Evolutionary conservation across 805 yeast genomes (phyloP).

Genomic region (Candida parachauliodes): DNA sequence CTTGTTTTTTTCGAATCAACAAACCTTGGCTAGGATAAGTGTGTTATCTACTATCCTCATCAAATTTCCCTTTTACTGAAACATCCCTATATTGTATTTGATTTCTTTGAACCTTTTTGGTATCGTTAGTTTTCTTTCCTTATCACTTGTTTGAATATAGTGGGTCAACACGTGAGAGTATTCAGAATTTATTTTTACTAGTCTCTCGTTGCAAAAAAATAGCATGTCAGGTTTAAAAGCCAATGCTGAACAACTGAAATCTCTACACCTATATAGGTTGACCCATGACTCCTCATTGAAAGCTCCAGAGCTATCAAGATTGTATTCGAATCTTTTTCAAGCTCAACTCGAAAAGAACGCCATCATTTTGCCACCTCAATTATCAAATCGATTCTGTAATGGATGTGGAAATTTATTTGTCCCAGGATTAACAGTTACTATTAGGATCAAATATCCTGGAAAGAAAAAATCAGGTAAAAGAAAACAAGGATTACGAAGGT

Average conservation of each 20-base stretch:
- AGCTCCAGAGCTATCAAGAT: conserved; percentile 14
- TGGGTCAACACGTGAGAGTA: too few species aligned
- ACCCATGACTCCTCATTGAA: conserved; percentile 23
- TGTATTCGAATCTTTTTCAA: conserved; percentile 21
- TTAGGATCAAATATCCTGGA: conserved; percentile 18
- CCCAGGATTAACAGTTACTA: conserved; percentile 31
- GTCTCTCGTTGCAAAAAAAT: neutral
- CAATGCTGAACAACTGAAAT: conserved; percentile 16
- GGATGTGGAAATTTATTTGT: conserved; percentile 29
- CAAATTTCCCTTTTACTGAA: too few species aligned
- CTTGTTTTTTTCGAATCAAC: too few species aligned
- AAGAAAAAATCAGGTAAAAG: neutral
- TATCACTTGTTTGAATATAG: too few species aligned
- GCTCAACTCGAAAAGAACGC: conserved; percentile 19
- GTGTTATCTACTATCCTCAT: too few species aligned
- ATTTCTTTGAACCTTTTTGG: too few species aligned
- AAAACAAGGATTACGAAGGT: conserved; percentile 4
- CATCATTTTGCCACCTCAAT: conserved; percentile 26
- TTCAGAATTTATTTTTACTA: too few species aligned
- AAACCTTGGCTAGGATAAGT: too few species aligned
- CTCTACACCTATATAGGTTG: conserved; percentile 27
- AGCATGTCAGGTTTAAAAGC: conserved; percentile 1
- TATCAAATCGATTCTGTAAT: conserved; percentile 24
- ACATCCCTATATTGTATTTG: too few species aligned
- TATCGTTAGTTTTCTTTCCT: too few species aligned